Evolutionary conservation across 768 basidiomycete genomes (phyloP), one percentile per base, ranked within the genome.

Genomic region (Macrolepiota fuliginosa): DNA sequence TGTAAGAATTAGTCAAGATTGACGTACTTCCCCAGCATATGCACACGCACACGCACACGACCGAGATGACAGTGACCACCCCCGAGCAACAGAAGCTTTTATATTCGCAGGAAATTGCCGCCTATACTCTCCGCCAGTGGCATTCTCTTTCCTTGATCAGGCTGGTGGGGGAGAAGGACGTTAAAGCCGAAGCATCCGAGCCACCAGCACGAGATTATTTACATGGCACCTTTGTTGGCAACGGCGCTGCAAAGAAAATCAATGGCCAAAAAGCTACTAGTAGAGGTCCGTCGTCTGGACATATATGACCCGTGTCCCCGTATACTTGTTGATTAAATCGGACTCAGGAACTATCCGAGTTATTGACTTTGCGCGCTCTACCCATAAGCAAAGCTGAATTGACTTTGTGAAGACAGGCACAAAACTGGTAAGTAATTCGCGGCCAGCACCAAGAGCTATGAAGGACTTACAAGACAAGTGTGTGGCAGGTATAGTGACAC

Each of bases 81-180:
- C 4, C 74, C 35, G 76, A 80, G 63, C 76, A 79, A 56, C 68
- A 74, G 65, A 78, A 74, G 61, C 68, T 68, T 15, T 65, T 69
- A 24, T 81, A 82, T 58, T 75, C 79, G 2, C 71, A 70, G 25
- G 73, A 79, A 57, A 68, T 82, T 10, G 76, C 75, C 6, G 78
- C 69, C 3, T 70, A 81, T 64, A 82, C 81, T 1, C 68, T 74
- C 9, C 74, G 73, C 56, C 81, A 81, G 62, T 78, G 75, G 72
- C 72, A 76, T 56, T 66, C 73, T 15, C 32, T 54, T 9, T 24
- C 19, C 25, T 36, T 47, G 36, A 35, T 56, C 12, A 42, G 29
- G 29, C 25, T 57, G 12, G 50, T 51, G 47, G 46, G 46, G 11
- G 56, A 36, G 5, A 37, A 39, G 11, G 47, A 58, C 24, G 12